Evolutionary conservation across 345 rosid species (phyloP).

Genomic region (Noccaea bulbosa): DNA sequence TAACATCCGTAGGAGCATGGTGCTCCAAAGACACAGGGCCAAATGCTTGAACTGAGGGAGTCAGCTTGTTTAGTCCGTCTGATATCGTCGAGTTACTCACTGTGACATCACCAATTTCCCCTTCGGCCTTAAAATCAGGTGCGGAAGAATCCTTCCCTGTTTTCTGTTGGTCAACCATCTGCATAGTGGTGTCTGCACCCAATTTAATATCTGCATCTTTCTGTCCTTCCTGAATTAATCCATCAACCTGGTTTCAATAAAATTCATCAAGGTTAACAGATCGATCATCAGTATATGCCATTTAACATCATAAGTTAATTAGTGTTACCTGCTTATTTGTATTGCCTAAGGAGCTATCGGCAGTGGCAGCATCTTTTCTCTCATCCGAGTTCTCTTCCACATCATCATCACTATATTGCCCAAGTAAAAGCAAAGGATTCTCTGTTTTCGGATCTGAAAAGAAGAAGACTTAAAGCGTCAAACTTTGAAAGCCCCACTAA

Average conservation of each 20-base stretch:
- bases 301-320: not conserved
- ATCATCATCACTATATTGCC: slow-evolving; percentile 94
- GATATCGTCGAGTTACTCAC: slow-evolving; percentile 39
- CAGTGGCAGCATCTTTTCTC: slow-evolving; percentile 38
- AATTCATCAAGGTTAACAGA: slow-evolving; percentile 29
- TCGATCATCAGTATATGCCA: not conserved
- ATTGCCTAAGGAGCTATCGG: slow-evolving; percentile 46
- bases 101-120: slow-evolving; percentile 42
- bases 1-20: slow-evolving; percentile 54
- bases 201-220: slow-evolving; percentile 47
- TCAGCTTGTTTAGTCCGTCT: slow-evolving; percentile 47
- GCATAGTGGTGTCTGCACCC: slow-evolving; percentile 41
- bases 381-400: slow-evolving; percentile 57
- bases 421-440: slow-evolving; percentile 87
- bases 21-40: slow-evolving; percentile 49
- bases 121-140: slow-evolving; percentile 36
- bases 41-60: slow-evolving; percentile 47
- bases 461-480: slow-evolving; percentile 47
- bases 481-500: slow-evolving; percentile 38
- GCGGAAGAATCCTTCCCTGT: slow-evolving; percentile 43
- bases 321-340: slow-evolving; percentile 59
- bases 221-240: slow-evolving; percentile 35
- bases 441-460: slow-evolving; percentile 74
- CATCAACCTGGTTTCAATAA: slow-evolving; percentile 51
- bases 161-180: slow-evolving; percentile 44